A percentile compares a stretch with the other conserved stretches of the same genome.
Conservation (phyloP, 371 early-diverging fungal species). For the Circinella minor region DNA sequence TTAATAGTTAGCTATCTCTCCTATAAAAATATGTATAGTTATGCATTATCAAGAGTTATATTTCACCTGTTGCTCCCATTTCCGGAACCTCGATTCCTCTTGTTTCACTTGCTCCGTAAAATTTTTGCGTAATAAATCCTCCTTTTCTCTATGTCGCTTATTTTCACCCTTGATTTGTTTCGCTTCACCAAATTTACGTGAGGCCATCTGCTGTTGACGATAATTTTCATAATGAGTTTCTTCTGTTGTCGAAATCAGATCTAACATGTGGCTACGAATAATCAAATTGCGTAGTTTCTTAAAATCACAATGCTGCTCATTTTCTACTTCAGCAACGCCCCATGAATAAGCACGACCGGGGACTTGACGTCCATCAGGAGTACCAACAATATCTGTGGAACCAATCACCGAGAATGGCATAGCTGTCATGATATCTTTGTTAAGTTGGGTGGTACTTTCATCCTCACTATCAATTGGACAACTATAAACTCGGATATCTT, state of each 20-base stretch:
- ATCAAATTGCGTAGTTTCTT: constrained; percentile 90
- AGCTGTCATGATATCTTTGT: constrained; percentile 80
- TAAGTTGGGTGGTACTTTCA: constrained; percentile 74
- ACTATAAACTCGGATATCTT: constrained; percentile 77
- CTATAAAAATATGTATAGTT: not conserved
- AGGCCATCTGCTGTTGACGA: constrained; percentile 80
- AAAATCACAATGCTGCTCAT: constrained; percentile 91
- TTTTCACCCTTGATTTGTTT: constrained; percentile 75
- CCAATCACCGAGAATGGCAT: constrained; percentile 97
- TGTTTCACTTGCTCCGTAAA: constrained; percentile 94
- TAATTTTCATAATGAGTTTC: constrained; percentile 91
- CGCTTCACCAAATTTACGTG: constrained; percentile 79
- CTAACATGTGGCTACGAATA: constrained; percentile 93
- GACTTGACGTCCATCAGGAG: constrained; percentile 76
- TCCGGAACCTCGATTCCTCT: constrained; percentile 94
- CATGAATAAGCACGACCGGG: constrained; percentile 92
- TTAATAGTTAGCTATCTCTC: not conserved
- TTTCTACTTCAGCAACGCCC: constrained; percentile 94
- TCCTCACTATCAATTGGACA: constrained; percentile 88
- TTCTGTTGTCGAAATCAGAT: constrained; percentile 88
- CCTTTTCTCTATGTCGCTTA: constrained; percentile 91
- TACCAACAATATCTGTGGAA: constrained; percentile 78
- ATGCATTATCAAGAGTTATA: not conserved
- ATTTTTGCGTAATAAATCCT: constrained; percentile 86
- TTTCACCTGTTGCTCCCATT: constrained; percentile 93